A percentile compares a stretch with the other conserved stretches of the same genome.
Conservation (phyloP, 805 yeast genomes). For the Lachancea dasiensis region DNA sequence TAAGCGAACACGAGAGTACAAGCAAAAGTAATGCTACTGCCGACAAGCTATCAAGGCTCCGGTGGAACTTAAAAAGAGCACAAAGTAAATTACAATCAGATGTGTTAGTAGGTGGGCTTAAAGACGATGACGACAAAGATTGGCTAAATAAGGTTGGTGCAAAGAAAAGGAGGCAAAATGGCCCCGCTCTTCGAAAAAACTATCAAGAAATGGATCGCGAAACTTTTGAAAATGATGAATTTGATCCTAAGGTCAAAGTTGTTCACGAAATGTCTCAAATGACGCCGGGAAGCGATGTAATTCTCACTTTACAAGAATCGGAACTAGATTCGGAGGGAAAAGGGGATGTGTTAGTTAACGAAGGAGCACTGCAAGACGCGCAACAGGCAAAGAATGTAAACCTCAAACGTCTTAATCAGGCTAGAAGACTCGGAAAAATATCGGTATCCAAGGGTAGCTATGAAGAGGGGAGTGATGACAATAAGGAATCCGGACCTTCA, state of each 20-base stretch:
- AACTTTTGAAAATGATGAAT: constrained; percentile 23
- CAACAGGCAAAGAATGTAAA: constrained; percentile 30
- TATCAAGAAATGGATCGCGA: constrained; percentile 6
- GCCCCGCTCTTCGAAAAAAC: constrained; percentile 4
- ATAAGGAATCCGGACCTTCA: not conserved
- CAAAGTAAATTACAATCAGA: constrained; percentile 21
- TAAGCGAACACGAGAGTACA: constrained; percentile 10
- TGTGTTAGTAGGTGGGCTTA: constrained; percentile 17
- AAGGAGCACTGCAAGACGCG: constrained; percentile 22
- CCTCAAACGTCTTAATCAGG: constrained; percentile 29
- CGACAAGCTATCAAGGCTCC: constrained; percentile 4
- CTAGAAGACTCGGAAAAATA: constrained; percentile 29
- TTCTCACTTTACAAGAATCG: constrained; percentile 50
- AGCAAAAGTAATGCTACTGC: constrained; percentile 1
- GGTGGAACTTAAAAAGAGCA: constrained; percentile 4
- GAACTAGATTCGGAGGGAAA: constrained; percentile 26
- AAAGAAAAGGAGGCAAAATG: constrained; percentile 3
- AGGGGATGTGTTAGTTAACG: constrained; percentile 27
- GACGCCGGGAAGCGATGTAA: constrained; percentile 37
- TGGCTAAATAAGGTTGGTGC: constrained; percentile 26
- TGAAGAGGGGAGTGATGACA: constrained; percentile 19
- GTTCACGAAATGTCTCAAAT: constrained; percentile 43
- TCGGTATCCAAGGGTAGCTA: constrained; percentile 9
- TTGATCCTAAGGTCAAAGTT: constrained; percentile 30
- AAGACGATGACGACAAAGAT: constrained; percentile 11